Evolutionary conservation across 1,284 basidiomycete species (phyloP), one percentile per base, ranked within the genome.

Genomic region (Cryptococcus wingfieldii): DNA sequence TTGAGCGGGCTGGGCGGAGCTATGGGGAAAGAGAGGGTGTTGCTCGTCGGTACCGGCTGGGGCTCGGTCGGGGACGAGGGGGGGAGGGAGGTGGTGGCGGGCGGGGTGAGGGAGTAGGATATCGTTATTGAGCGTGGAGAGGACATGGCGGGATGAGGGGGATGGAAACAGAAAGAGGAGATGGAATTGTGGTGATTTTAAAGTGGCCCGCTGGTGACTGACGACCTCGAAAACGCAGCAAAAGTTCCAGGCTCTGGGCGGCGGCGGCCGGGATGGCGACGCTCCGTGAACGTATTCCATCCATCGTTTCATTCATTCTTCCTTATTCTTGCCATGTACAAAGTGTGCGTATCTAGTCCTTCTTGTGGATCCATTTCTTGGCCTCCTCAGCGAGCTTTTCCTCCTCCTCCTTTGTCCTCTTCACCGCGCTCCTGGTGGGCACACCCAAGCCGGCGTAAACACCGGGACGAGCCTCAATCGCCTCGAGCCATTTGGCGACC

Each of bases 401-500:
- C 56, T 70, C 68, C 38, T 65, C 63, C 54, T 66, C 60, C 7
- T 38, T 46, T 25, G 51, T 58, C 31, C 64, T 62, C 51, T 65
- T 60, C 41, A 54, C 53, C 12, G 37, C 50, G 43, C 18, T 25
- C 25, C 69, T 56, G 12, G 56, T 55, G 10, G 76, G 75, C n/a
- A 77, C 65, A 5, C 61, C 62, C 25, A 79, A 56, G 5, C 79
- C 80, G 39, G 69, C 68, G 52, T 76, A 62, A 3, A 79, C 78
- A 1, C 77, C 80, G 4, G 78, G 76, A 9, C 81, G 72, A 38
- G 71, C 78, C 4, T 59, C 63, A 59, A 80, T 79, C 6, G 79
- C 69, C 46, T 78, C 72, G 23, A 81, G 39, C 82, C 82, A 83
- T 7, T 76, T 77, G 77, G 83, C 81, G 48, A 87, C 68, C 48